phyloP scores from a whole-genome alignment of 1,284 basidiomycete genomes.

The Stygiomarasmius scandens region DNA sequence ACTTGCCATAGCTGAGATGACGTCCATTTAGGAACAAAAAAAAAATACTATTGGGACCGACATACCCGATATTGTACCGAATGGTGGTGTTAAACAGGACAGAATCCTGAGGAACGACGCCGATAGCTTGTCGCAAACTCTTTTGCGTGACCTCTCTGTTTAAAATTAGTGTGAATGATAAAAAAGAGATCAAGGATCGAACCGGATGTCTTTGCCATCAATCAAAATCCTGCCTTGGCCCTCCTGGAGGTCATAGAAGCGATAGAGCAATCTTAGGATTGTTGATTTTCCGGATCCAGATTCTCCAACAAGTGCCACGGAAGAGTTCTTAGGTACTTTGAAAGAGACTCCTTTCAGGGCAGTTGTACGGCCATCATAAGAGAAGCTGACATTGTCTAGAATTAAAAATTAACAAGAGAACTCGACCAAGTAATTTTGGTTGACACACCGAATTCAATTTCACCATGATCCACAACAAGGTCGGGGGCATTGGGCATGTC shows the following conservation, averaged over 20 bases:
- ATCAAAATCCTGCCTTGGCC: conserved; percentile 77
- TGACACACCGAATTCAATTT: conserved; percentile 82
- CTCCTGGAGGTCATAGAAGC: conserved; percentile 85
- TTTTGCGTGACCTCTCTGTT: conserved; percentile 76
- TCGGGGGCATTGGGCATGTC: conserved; percentile 79
- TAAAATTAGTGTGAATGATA: neutral
- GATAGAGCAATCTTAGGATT: conserved; percentile 80
- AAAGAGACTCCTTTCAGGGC: conserved; percentile 83
- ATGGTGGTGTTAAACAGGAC: conserved; percentile 86
- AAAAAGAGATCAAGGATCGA: neutral
- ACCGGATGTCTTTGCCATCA: conserved; percentile 82
- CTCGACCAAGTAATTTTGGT: conserved; percentile 8
- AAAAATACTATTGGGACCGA: neutral
- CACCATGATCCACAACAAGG: conserved; percentile 71
- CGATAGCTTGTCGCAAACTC: conserved; percentile 78
- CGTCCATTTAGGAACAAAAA: neutral
- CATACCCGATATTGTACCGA: conserved; percentile 72
- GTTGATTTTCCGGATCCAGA: conserved; percentile 84
- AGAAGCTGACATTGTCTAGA: conserved; percentile 78
- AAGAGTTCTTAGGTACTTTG: conserved; percentile 78
- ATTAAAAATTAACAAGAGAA: conserved; percentile 1
- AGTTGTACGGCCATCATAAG: conserved; percentile 76
- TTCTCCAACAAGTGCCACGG: conserved; percentile 83
- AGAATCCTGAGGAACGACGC: conserved; percentile 82
- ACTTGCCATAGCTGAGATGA: conserved; percentile 63